Evolutionary conservation across 495 filamentous ascomycete genomes (phyloP).

Genomic region (Cenococcum geophilum): DNA sequence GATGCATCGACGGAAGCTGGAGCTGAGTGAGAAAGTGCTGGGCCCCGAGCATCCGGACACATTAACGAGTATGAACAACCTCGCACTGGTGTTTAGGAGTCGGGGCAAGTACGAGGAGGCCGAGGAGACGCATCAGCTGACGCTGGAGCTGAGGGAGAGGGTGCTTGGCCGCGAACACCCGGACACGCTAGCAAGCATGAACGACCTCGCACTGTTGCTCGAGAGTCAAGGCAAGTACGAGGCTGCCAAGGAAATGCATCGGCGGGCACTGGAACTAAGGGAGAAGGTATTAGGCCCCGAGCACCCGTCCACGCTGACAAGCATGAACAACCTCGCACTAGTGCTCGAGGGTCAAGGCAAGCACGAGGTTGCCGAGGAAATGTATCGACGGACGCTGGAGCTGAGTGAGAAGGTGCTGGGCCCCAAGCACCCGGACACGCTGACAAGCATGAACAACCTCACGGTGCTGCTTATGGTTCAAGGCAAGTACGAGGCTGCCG

Average conservation of each 20-base stretch:
- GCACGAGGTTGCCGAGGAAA: neutral
- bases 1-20: too few species aligned
- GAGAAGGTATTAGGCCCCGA: neutral
- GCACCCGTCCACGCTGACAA: neutral
- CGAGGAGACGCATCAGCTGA: too few species aligned
- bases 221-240: too few species aligned
- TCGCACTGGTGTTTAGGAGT: too few species aligned
- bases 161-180: too few species aligned
- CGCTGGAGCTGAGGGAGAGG: too few species aligned
- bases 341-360: neutral
- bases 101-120: too few species aligned
- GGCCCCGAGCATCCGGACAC: too few species aligned
- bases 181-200: too few species aligned
- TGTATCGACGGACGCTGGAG: neutral
- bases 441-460: neutral
- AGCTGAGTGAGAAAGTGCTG: too few species aligned
- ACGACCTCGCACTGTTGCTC: too few species aligned
- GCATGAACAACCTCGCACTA: neutral
- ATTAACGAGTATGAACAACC: too few species aligned
- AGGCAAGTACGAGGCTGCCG: neutral
- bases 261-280: neutral
- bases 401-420: neutral
- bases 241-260: neutral
- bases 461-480: neutral
- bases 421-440: neutral